Evolutionary conservation across 306 rosid genomes (phyloP).

Genomic region (Quercus mongolica): DNA sequence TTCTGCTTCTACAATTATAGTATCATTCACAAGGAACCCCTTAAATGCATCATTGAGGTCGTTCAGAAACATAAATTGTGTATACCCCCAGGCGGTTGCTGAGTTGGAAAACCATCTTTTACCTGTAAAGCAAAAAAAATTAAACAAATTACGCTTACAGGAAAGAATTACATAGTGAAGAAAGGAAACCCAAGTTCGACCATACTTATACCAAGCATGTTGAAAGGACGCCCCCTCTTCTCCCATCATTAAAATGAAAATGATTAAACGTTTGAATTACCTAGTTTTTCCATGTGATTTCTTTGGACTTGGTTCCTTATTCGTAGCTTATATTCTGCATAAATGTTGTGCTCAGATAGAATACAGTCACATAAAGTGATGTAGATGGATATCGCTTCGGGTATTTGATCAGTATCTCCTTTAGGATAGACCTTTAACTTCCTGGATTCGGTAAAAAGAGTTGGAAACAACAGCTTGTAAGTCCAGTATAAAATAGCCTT

Average conservation of each 20-base stretch:
- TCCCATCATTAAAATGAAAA: not conserved
- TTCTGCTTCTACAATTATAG: not conserved
- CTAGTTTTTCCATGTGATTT: not conserved
- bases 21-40: not conserved
- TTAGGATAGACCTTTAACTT: not conserved
- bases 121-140: not conserved
- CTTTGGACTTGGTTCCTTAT: too few relatives aligned
- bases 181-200: too few relatives aligned
- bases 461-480: not conserved
- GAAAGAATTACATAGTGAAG: too few relatives aligned
- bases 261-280: not conserved
- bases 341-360: not conserved
- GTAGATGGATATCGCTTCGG: not conserved
- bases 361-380: fast-evolving
- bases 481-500: not conserved
- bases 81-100: fast-evolving
- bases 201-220: too few relatives aligned
- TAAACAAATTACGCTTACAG: not conserved
- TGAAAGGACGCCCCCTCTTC: too few relatives aligned
- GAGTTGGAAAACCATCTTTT: fast-evolving
- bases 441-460: not conserved
- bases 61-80: not conserved
- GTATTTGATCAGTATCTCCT: not conserved
- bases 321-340: not conserved
- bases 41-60: not conserved